Evolutionary conservation across 2,329 filamentous ascomycete genomes (phyloP).

Genomic region (Tolypocladium guangdongense): DNA sequence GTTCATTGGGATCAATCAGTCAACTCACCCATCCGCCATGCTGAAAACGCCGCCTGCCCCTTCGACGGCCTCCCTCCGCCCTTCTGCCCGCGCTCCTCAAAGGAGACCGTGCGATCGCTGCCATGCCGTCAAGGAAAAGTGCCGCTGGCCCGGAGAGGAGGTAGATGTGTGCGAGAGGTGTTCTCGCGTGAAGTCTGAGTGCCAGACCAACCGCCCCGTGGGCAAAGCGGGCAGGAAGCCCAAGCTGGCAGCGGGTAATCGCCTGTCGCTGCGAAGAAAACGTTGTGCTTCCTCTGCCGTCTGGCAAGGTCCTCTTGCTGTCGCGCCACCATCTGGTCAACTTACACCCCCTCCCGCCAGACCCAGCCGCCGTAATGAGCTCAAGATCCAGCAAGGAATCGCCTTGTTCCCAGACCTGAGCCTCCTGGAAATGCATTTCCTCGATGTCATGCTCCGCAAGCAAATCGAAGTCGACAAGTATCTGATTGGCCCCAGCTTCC

Average conservation of each 20-base stretch:
- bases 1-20: too few relatives aligned
- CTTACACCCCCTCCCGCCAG: neutral
- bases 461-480: neutral
- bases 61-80: neutral
- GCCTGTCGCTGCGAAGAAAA: neutral
- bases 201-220: neutral
- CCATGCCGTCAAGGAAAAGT: neutral
- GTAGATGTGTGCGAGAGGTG: neutral
- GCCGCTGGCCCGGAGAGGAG: neutral
- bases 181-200: neutral
- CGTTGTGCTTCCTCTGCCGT: neutral
- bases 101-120: neutral
- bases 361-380: too few relatives aligned
- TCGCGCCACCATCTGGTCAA: too few relatives aligned
- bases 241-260: neutral
- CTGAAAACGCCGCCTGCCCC: neutral
- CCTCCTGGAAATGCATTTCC: neutral
- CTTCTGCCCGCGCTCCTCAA: neutral
- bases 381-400: neutral
- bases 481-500: neutral
- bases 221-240: neutral
- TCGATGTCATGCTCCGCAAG: neutral
- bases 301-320: neutral
- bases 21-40: neutral
- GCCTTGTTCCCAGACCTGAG: neutral